Conservation (phyloP, 306 rosid species). For the Casuarina equisetifolia region DNA sequence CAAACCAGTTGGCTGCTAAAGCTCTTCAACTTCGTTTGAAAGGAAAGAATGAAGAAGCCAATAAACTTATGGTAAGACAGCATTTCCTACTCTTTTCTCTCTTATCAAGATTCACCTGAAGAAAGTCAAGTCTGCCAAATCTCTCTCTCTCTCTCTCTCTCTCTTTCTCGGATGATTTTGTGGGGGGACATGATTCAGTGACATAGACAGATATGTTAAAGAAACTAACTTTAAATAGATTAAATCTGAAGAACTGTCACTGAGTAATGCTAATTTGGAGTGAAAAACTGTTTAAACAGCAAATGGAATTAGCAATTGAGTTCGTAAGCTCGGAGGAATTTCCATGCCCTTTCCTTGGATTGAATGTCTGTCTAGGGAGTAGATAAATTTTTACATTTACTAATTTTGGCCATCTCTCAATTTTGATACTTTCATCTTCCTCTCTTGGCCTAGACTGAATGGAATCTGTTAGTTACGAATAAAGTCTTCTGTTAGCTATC, state of each 20-base stretch:
- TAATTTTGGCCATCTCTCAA: not conserved
- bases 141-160: not conserved
- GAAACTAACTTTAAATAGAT: not conserved
- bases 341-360: not conserved
- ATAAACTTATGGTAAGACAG: slow-evolving; percentile 64
- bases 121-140: not conserved
- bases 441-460: not conserved
- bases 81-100: not conserved
- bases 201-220: not conserved
- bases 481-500: not conserved
- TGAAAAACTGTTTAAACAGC: not conserved
- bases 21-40: slow-evolving; percentile 88
- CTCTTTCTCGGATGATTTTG: not conserved
- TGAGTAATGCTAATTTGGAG: not conserved
- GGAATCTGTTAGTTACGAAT: not conserved
- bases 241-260: not conserved
- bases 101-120: not conserved
- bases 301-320: not conserved
- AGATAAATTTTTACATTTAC: not conserved
- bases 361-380: not conserved
- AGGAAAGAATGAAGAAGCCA: slow-evolving; percentile 92
- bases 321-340: not conserved
- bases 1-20: slow-evolving; percentile 96
- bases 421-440: not conserved
- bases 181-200: not conserved